phyloP scores from a whole-genome alignment of 495 filamentous ascomycete genomes.

The Penicillium samsonianum region DNA sequence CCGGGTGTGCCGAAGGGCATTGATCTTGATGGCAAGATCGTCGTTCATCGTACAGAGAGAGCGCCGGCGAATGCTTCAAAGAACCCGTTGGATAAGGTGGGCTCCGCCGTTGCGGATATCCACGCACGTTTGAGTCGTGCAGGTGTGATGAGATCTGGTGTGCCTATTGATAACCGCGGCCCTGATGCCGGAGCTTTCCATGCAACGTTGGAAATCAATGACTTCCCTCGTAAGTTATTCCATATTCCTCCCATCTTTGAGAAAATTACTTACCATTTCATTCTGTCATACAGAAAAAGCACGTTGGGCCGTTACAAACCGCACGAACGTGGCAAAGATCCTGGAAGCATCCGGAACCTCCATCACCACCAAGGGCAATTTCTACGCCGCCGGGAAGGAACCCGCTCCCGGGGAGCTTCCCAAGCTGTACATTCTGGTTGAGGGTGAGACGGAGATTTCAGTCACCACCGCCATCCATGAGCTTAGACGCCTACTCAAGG shows the following conservation, averaged over 20 bases:
- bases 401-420: constrained; percentile 71
- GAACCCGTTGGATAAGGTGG: constrained; percentile 82
- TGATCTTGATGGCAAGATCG: constrained; percentile 72
- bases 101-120: constrained; percentile 81
- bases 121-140: constrained; percentile 82
- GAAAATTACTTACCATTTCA: constrained; percentile 25
- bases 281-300: constrained; percentile 70
- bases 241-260: neutral
- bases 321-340: constrained; percentile 98
- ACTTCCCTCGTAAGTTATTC: constrained; percentile 78
- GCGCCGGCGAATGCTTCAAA: constrained; percentile 52
- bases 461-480: constrained; percentile 92
- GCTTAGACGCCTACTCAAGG: constrained; percentile 81
- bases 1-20: constrained; percentile 62
- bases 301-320: constrained; percentile 97
- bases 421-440: constrained; percentile 95
- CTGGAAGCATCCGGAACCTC: constrained; percentile 92
- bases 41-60: constrained; percentile 73
- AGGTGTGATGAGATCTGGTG: constrained; percentile 82
- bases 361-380: constrained; percentile 96
- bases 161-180: constrained; percentile 98
- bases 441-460: constrained; percentile 92
- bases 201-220: constrained; percentile 97
- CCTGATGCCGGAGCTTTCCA: constrained; percentile 97
- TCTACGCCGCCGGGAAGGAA: constrained; percentile 79